These are phyloP conservation scores for Leucocoprinus leucothites DNA, from an alignment of 768 basidiomycete genomes.

Conservation along the genomic window DNA sequence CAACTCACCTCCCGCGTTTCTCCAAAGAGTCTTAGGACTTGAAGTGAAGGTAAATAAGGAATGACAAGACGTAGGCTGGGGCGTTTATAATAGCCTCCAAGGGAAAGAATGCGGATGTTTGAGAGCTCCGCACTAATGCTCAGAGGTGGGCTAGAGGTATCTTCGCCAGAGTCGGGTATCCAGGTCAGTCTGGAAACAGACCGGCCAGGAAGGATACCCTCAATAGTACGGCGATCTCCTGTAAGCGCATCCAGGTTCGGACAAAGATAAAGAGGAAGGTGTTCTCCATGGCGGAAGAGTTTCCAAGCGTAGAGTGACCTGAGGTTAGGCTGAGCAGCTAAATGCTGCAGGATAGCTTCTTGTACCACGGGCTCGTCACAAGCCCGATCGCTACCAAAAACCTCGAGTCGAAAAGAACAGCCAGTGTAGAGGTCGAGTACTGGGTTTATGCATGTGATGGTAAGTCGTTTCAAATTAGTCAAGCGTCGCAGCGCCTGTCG, in stretches of 20 bases:
- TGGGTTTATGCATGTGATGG: background rate
- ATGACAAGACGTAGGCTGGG: background rate
- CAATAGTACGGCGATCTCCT: slow-evolving; percentile 1
- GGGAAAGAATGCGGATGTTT: background rate
- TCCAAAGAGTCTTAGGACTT: slow-evolving; percentile 1
- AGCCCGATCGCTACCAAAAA: background rate
- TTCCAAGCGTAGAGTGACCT: slow-evolving; percentile 1
- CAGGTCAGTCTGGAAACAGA: background rate
- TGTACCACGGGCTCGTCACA: background rate
- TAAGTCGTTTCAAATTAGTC: background rate
- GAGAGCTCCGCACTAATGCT: background rate
- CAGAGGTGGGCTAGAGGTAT: background rate
- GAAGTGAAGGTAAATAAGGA: background rate
- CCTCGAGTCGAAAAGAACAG: background rate
- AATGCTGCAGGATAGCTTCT: background rate
- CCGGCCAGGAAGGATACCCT: background rate
- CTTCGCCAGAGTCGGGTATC: slow-evolving; percentile 1
- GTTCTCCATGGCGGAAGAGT: background rate
- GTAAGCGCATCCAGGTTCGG: background rate
- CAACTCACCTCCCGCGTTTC: background rate
- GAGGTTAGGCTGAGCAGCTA: background rate
- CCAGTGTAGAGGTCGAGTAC: background rate
- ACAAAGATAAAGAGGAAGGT: background rate
- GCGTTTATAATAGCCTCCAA: slow-evolving; percentile 1
- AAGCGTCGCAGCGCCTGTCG: background rate